These are phyloP conservation scores for Pyrenopolyporus hunteri DNA, from an alignment of 495 filamentous ascomycete genomes.

Conservation along the genomic window DNA sequence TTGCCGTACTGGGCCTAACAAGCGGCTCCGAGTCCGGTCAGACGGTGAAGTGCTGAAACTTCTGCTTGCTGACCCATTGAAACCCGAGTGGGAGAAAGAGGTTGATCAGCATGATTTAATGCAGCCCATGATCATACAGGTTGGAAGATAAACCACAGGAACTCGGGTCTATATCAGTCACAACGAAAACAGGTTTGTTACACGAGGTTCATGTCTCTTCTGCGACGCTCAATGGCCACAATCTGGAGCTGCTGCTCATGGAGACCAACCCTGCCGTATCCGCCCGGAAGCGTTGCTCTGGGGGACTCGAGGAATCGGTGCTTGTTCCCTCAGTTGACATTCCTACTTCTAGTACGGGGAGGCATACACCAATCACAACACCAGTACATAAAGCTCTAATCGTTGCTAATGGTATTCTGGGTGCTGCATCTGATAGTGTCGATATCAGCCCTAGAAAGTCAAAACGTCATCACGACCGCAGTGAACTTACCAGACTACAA, in stretches of 20 bases:
- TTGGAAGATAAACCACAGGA: conserved; percentile 39
- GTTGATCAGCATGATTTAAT: conserved; percentile 56
- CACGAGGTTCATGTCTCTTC: conserved; percentile 66
- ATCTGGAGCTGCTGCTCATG: conserved; percentile 81
- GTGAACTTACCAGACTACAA: conserved; percentile 50
- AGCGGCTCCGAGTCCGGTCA: conserved; percentile 43
- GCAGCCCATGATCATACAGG: conserved; percentile 54
- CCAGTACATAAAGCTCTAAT: conserved; percentile 86
- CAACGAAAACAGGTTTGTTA: conserved; percentile 43
- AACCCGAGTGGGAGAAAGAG: conserved; percentile 71
- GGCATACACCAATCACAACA: conserved; percentile 69
- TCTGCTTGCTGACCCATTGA: conserved; percentile 80
- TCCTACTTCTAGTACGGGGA: conserved; percentile 63
- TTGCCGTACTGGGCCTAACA: conserved; percentile 63
- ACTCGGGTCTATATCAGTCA: conserved; percentile 32
- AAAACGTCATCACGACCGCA: conserved; percentile 46
- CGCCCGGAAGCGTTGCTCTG: conserved; percentile 39
- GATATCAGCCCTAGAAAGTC: conserved; percentile 44
- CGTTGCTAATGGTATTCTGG: conserved; percentile 67
- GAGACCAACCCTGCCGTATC: conserved; percentile 54
- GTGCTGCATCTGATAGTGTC: conserved; percentile 49
- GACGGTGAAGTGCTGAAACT: conserved; percentile 66
- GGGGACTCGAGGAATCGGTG: conserved; percentile 59
- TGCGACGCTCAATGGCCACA: conserved; percentile 66
- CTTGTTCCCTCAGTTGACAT: conserved; percentile 78